These are phyloP conservation scores for Penicillium rolfsii DNA, from an alignment of 2,329 filamentous ascomycete species.

Conservation along the genomic window DNA sequence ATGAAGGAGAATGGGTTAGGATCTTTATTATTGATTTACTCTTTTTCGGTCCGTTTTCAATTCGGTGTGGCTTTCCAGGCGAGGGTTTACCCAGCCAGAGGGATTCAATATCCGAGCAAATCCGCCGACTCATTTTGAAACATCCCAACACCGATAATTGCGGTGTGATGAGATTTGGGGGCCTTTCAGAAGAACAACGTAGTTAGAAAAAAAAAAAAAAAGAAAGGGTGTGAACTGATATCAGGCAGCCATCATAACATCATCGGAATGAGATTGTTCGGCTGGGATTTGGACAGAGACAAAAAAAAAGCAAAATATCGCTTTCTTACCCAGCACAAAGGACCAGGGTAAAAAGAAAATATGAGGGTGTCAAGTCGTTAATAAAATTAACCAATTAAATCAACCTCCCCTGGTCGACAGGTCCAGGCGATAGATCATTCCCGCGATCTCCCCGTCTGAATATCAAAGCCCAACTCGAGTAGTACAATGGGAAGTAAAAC, in stretches of 20 bases:
- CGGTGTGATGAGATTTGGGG: slow-evolving; percentile 1
- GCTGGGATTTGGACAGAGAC: neutral
- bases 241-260: neutral
- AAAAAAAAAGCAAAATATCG: slow-evolving; percentile 3
- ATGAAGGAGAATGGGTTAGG: neutral
- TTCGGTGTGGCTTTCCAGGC: slow-evolving; percentile 2
- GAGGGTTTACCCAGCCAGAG: neutral
- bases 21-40: neutral
- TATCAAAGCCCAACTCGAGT: neutral
- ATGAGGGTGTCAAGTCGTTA: neutral
- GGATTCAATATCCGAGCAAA: neutral
- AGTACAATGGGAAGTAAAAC: neutral
- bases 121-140: neutral
- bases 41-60: neutral
- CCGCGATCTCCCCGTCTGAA: neutral
- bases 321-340: neutral
- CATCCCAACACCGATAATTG: neutral
- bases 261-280: neutral
- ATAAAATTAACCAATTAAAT: too few species aligned
- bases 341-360: slow-evolving; percentile 1
- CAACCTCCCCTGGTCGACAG: neutral
- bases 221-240: neutral
- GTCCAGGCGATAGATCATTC: slow-evolving; percentile 9
- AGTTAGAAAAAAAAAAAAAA: neutral
- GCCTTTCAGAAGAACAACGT: too few species aligned